phyloP scores from a whole-genome alignment of 139 green algal genomes.

The Closterium sp. region DNA sequence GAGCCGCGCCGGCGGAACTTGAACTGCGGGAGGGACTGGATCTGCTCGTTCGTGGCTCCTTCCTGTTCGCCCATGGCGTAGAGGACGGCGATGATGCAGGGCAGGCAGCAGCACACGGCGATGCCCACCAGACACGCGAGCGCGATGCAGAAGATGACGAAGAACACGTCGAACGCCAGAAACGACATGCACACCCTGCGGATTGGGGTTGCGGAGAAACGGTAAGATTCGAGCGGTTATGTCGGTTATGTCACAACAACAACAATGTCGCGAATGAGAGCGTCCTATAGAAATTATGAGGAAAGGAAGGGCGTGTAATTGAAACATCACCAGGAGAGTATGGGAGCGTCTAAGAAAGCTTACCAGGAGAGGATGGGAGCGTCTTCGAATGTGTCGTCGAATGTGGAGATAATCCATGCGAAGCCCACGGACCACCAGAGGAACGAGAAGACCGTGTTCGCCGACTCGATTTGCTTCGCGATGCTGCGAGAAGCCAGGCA shows the following conservation, averaged over 20 bases:
- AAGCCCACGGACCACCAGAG: conserved; percentile 32
- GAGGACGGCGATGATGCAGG: conserved; percentile 50
- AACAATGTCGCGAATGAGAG: not conserved
- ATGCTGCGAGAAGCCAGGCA: not conserved
- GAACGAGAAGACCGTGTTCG: conserved; percentile 28
- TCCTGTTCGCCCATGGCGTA: conserved; percentile 44
- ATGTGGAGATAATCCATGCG: conserved; percentile 12
- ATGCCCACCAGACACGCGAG: conserved; percentile 47
- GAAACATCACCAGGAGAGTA: not conserved
- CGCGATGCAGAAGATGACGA: conserved; percentile 48
- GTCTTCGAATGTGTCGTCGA: conserved; percentile 13
- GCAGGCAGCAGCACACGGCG: conserved; percentile 53
- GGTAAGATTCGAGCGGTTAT: not conserved
- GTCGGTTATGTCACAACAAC: not conserved
- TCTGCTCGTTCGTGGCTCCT: conserved; percentile 44
- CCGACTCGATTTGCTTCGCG: conserved; percentile 28
- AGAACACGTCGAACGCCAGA: conserved; percentile 49
- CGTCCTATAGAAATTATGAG: no score
- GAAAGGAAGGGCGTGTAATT: not conserved
- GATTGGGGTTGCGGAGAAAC: not conserved
- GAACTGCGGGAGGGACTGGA: conserved; percentile 31
- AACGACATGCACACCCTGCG: conserved; percentile 42
- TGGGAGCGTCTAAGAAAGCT: not conserved
- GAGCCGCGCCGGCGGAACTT: conserved; percentile 17
- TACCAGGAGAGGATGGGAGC: conserved; percentile 29